phyloP scores from a whole-genome alignment of 345 rosid genomes.

The Tarenaya hassleriana region DNA sequence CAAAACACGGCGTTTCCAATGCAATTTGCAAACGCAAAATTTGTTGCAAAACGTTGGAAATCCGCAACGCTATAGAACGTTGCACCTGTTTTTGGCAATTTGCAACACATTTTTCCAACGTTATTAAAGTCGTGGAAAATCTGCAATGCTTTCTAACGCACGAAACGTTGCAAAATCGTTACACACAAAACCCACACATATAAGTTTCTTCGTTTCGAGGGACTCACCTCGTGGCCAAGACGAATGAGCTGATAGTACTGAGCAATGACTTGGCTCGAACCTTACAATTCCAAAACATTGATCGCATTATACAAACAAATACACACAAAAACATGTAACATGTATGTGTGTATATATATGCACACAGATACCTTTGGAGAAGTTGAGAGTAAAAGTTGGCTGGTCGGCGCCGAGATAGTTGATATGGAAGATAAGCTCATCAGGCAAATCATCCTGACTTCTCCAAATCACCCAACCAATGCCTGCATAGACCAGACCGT shows the following conservation, averaged over 20 bases:
- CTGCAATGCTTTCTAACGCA: no score
- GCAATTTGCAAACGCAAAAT: no score
- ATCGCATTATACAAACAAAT: neutral
- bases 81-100: no score
- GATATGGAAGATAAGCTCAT: constrained; percentile 90
- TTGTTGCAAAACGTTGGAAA: no score
- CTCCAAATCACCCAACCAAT: constrained; percentile 97
- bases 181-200: neutral
- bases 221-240: constrained; percentile 64
- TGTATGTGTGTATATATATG: neutral
- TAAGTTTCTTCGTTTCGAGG: neutral
- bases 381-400: constrained; percentile 93
- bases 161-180: no score
- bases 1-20: no score
- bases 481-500: constrained; percentile 90
- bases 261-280: constrained; percentile 36
- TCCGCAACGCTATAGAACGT: no score
- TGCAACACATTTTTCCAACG: no score
- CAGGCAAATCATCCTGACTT: constrained; percentile 73
- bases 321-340: neutral
- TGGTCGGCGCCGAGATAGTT: constrained; percentile 92
- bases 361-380: constrained; percentile 61
- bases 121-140: no score
- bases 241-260: constrained; percentile 91
- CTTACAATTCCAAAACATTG: neutral